These are phyloP conservation scores for Cicer bijugum DNA, from an alignment of 306 rosid genomes.

Conservation along the genomic window DNA sequence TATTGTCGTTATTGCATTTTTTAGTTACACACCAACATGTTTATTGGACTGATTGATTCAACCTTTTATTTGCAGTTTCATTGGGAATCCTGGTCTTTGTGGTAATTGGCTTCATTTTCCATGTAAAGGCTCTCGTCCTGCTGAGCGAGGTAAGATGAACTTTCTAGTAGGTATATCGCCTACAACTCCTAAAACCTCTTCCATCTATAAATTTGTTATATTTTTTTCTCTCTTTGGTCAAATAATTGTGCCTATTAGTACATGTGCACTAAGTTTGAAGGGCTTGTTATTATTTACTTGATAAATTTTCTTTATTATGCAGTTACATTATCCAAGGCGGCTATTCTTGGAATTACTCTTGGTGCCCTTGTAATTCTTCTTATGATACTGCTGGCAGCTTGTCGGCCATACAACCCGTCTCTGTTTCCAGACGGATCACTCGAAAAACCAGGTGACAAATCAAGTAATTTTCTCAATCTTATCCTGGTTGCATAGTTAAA, in stretches of 20 bases:
- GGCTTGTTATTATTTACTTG: not conserved
- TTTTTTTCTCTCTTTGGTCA: too few species aligned
- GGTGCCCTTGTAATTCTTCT: constrained; percentile 95
- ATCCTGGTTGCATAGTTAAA: not conserved
- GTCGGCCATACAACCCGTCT: constrained; percentile 74
- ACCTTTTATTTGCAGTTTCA: constrained; percentile 59
- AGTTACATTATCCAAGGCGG: constrained; percentile 87
- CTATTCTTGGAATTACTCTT: constrained; percentile 92
- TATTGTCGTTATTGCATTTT: not conserved
- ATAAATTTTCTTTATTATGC: constrained; percentile 33
- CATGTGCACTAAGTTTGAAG: not conserved
- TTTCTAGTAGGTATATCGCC: not conserved
- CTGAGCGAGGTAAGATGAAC: constrained; percentile 66
- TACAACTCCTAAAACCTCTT: too few species aligned
- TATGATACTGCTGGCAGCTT: constrained; percentile 83
- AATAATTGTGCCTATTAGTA: too few species aligned
- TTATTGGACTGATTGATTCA: constrained; percentile 32
- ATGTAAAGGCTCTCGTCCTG: constrained; percentile 64
- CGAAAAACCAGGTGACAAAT: constrained; percentile 78
- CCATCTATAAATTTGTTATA: too few species aligned
- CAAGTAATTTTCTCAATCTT: constrained; percentile 3
- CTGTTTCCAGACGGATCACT: constrained; percentile 81
- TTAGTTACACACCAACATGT: not conserved
- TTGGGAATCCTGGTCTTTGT: constrained; percentile 89
- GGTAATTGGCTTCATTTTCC: constrained; percentile 77